Base-by-base conservation (phyloP, 768 basidiomycete species). In the Lactarius trivialis region DNA sequence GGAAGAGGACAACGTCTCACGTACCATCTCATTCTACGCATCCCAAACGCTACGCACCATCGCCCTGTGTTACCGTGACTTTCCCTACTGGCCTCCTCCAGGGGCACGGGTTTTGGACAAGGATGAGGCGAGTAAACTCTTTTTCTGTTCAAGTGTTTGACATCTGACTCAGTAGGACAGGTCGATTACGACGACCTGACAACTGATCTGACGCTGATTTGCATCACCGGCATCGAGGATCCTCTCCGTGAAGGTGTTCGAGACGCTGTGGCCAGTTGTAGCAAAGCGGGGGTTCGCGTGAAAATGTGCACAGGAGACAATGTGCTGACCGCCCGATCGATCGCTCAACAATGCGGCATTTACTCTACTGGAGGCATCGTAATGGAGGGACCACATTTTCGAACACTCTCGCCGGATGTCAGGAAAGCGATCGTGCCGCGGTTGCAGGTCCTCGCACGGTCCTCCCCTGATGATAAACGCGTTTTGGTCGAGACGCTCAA, bases 281-380 rank as follows among this genome's bases (percentile, higher is more conserved):
- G 85, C 69, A 81, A 79, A 56, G 96, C 97, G 45, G 95, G 96
- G 64, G 94, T 99, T 15, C 79, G 81, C 26, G 86, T 98, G 76
- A 98, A 97, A 77, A 99, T 98, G 95, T 96, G 93, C 72, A 98
- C 97, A 0, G 97, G 96, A 67, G 95, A 98, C 74, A 98, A 97
- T 67, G 92, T 94, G 55, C 84, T 98, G 56, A 95, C 91, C 0
- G 92, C 91, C 55, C 85, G 93, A n/a, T 97, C 95, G 7, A 99
- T 99, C 69, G 96, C 97, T 24, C 81, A 82, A 1, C 96, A 99
- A 70, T 98, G 96, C 69, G 94, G 95, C 41, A 98, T 98, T 72
- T 98, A 89, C 76, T 89, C 88, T 19, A 75, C 88, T 3, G 95
- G 95, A 28, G 97, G 97, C 33, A 83, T 98, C 67, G 91, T 99